A percentile compares a stretch with the other conserved stretches of the same genome.
Evolutionary conservation across 257 asterid species (phyloP).

Genomic region (Nicotiana noctiflora): DNA sequence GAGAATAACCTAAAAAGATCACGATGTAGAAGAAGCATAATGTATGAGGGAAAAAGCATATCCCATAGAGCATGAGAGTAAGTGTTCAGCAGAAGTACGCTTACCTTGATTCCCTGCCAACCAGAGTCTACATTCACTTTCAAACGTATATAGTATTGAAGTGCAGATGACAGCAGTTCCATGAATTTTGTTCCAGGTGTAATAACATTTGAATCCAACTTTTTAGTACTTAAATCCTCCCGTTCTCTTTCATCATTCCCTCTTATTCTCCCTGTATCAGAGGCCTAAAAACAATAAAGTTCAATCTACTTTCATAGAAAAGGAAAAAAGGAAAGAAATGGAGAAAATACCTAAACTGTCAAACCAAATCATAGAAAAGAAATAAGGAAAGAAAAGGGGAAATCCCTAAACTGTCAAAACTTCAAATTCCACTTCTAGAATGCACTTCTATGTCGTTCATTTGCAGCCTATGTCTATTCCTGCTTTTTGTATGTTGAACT

Average conservation of each 20-base stretch:
- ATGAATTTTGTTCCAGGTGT: conserved; percentile 74
- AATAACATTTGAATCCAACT: conserved; percentile 60
- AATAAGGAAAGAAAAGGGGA: no score
- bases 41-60: not conserved
- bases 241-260: not conserved
- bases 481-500: no score
- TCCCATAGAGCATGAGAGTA: not conserved
- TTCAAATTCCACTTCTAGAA: no score
- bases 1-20: conserved; percentile 48
- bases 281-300: conserved; percentile 27
- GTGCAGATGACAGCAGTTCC: conserved; percentile 49
- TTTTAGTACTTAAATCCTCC: conserved; percentile 3
- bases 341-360: no score
- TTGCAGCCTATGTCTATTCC: no score
- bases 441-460: no score
- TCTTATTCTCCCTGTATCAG: conserved; percentile 14
- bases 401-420: no score
- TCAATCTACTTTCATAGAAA: not conserved
- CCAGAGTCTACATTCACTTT: conserved; percentile 48
- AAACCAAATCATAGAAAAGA: no score
- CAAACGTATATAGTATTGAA: conserved; percentile 40
- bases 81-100: no score
- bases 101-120: conserved; percentile 57
- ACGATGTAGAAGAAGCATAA: conserved; percentile 1
- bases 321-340: no score